Conservation (phyloP, 176 grass and related monocot species). For the Olyra latifolia region DNA sequence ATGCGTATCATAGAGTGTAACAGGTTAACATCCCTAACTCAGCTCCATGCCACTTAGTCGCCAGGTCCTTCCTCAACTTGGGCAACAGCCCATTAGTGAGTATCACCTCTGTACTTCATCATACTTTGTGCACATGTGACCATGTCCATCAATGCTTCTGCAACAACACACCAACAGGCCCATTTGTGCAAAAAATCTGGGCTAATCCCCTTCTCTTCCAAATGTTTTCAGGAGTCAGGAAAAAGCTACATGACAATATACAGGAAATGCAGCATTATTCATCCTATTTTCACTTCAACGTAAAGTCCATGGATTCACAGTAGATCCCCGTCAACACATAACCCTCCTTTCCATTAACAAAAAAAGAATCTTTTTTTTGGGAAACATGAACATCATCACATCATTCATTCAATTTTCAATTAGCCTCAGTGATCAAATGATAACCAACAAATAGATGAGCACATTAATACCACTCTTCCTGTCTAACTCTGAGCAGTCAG, state of each 20-base stretch:
- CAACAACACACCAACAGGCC: slow-evolving; percentile 49
- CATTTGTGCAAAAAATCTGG: slow-evolving; percentile 38
- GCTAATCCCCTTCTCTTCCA: not conserved
- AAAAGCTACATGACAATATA: not conserved
- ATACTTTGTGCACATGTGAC: slow-evolving; percentile 24
- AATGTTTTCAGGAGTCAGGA: not conserved
- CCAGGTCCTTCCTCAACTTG: slow-evolving; percentile 37
- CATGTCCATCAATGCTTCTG: slow-evolving; percentile 50
- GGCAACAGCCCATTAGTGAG: slow-evolving; percentile 29
- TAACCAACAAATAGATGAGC: not conserved
- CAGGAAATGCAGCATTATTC: not conserved
- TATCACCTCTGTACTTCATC: slow-evolving; percentile 53
- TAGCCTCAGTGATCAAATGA: not conserved
- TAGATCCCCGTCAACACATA: not conserved
- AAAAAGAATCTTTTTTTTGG: too few relatives aligned
- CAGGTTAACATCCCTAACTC: not conserved
- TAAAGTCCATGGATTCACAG: not conserved
- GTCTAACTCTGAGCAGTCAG: slow-evolving; percentile 5
- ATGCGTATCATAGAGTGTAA: not conserved
- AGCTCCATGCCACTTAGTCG: not conserved
- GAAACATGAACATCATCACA: not conserved
- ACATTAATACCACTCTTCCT: not conserved
- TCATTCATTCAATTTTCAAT: not conserved
- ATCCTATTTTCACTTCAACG: not conserved
- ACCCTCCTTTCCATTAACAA: too few relatives aligned